A percentile compares a stretch with the other conserved stretches of the same genome.
These are phyloP conservation scores for Penicillium coprophilum DNA, from an alignment of 495 filamentous ascomycete species.

Conservation along the genomic window DNA sequence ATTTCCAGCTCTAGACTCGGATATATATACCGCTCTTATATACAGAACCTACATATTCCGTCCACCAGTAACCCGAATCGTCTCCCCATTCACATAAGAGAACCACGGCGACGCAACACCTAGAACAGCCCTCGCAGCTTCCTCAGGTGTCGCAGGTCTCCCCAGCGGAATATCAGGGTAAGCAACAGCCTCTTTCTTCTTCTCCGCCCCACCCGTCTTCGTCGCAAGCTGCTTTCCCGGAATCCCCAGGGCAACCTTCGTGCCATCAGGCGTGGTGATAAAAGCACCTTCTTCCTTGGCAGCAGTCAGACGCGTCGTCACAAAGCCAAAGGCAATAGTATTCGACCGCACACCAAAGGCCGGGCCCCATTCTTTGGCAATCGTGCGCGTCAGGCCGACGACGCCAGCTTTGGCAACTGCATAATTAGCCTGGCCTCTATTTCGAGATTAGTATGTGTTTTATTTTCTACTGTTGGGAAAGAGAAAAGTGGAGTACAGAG, in stretches of 20 bases:
- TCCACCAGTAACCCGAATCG: slow-evolving; percentile 79
- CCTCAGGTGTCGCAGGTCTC: slow-evolving; percentile 70
- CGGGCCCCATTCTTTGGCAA: slow-evolving; percentile 92
- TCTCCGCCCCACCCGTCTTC: slow-evolving; percentile 31
- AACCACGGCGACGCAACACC: slow-evolving; percentile 79
- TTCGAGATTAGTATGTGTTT: background rate
- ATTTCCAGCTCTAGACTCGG: background rate
- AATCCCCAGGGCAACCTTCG: slow-evolving; percentile 77
- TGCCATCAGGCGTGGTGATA: slow-evolving; percentile 70
- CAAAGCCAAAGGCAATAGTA: slow-evolving; percentile 78
- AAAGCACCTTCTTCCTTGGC: slow-evolving; percentile 80
- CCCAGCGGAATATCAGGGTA: slow-evolving; percentile 73
- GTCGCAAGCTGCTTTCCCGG: slow-evolving; percentile 55
- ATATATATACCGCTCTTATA: background rate
- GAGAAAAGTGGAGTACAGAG: background rate
- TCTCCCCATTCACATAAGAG: slow-evolving; percentile 81
- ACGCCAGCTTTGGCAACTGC: slow-evolving; percentile 79
- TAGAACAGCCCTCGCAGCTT: slow-evolving; percentile 76
- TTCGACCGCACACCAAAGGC: slow-evolving; percentile 79
- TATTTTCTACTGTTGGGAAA: background rate
- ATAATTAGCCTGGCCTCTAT: slow-evolving; percentile 78
- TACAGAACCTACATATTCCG: slow-evolving; percentile 64
- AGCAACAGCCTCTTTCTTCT: slow-evolving; percentile 30
- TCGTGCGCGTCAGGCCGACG: slow-evolving; percentile 75
- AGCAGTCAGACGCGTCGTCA: slow-evolving; percentile 72